Conservation (phyloP, 768 basidiomycete genomes). For the Symmetrospora coprosmae region DNA sequence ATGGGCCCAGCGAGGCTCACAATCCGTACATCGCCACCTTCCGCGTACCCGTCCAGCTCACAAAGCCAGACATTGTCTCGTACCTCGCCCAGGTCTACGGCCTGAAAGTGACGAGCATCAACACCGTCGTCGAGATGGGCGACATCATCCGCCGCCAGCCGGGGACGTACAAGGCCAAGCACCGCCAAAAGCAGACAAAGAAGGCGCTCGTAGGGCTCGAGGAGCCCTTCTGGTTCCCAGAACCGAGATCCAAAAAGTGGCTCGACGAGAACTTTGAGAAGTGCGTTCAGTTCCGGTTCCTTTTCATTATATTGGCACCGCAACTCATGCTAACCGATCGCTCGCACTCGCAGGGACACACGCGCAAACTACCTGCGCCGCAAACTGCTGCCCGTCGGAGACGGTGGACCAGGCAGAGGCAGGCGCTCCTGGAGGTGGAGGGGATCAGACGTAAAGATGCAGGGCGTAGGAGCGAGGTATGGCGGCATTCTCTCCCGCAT, state of each 20-base stretch:
- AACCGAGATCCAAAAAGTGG: slow-evolving; percentile 27
- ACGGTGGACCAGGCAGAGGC: slow-evolving; percentile 13
- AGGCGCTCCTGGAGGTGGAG: slow-evolving; percentile 9
- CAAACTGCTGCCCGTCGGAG: slow-evolving; percentile 2
- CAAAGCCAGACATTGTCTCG: slow-evolving; percentile 33
- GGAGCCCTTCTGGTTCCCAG: slow-evolving; percentile 33
- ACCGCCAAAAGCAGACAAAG: slow-evolving; percentile 29
- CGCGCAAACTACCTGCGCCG: not conserved
- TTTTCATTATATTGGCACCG: not conserved
- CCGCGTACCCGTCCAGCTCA: slow-evolving; percentile 30
- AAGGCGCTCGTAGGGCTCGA: slow-evolving; percentile 31
- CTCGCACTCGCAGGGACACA: not conserved
- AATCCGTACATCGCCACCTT: slow-evolving; percentile 33
- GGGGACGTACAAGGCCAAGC: slow-evolving; percentile 21
- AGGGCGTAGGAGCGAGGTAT: slow-evolving; percentile 8
- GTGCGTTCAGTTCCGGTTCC: slow-evolving; percentile 13
- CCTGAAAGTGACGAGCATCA: slow-evolving; percentile 27
- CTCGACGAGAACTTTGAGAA: slow-evolving; percentile 32
- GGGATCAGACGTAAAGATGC: not conserved
- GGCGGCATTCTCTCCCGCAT: not conserved
- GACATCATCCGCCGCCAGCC: slow-evolving; percentile 22
- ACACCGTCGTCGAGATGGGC: slow-evolving; percentile 32
- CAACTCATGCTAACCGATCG: not conserved
- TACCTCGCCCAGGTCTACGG: slow-evolving; percentile 33
- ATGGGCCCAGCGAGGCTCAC: slow-evolving; percentile 25